Evolutionary conservation across 2,329 filamentous ascomycete species (phyloP).

Genomic region (Fusarium pseudocircinatum): DNA sequence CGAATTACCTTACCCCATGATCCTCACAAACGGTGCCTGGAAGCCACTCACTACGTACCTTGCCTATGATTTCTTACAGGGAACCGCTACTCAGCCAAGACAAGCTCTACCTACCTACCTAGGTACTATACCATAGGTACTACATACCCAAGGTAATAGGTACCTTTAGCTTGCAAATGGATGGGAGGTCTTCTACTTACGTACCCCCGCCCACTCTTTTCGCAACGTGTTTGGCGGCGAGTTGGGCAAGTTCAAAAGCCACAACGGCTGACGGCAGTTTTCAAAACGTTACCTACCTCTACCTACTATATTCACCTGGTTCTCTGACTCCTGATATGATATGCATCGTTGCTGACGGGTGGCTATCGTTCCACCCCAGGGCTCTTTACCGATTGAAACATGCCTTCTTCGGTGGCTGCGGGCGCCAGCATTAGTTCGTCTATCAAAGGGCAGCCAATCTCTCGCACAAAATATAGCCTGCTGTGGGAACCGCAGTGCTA

Average conservation of each 20-base stretch:
- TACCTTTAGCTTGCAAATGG: background rate
- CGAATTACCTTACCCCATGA: background rate
- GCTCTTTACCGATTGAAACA: conserved; percentile 8
- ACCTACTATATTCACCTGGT: background rate
- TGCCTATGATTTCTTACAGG: background rate
- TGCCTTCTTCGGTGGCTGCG: conserved; percentile 19
- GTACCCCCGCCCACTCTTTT: conserved; percentile 21
- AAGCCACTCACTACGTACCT: background rate
- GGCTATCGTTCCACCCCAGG: background rate
- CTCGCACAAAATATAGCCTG: conserved; percentile 3
- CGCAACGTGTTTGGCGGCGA: conserved; percentile 25
- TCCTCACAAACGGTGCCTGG: background rate
- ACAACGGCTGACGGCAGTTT: conserved; percentile 29
- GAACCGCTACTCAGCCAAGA: conserved; percentile 4
- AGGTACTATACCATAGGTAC: background rate
- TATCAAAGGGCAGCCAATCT: conserved; percentile 19
- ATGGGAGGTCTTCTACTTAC: conserved; percentile 1
- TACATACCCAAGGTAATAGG: background rate
- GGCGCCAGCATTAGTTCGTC: conserved; percentile 17
- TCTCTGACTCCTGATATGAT: background rate
- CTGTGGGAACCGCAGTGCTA: background rate
- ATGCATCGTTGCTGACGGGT: background rate
- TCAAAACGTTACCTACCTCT: background rate
- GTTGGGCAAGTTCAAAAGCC: conserved; percentile 23
- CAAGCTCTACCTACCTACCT: background rate